A percentile compares a stretch with the other conserved stretches of the same genome.
These are phyloP conservation scores for Arthrocladium fulminans DNA, from an alignment of 2,329 filamentous ascomycete genomes.

Conservation along the genomic window DNA sequence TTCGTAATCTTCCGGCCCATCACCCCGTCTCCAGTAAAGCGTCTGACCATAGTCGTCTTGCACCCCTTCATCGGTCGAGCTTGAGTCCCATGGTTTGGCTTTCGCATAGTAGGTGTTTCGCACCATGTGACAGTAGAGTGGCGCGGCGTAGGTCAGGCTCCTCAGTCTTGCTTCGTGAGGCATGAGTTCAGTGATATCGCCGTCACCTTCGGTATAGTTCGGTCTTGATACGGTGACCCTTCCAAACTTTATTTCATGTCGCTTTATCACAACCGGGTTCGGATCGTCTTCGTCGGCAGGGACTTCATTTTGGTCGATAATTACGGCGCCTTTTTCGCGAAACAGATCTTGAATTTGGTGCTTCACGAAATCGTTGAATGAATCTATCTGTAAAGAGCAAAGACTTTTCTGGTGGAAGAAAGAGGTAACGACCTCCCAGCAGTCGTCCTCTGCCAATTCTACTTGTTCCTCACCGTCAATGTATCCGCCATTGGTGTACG, in stretches of 20 bases:
- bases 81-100: slow-evolving; percentile 65
- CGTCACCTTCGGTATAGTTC: slow-evolving; percentile 86
- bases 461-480: slow-evolving; percentile 59
- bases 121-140: slow-evolving; percentile 79
- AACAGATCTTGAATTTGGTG: slow-evolving; percentile 93
- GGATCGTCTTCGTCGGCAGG: slow-evolving; percentile 63
- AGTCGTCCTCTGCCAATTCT: slow-evolving; percentile 90
- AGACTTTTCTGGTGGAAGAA: slow-evolving; percentile 96
- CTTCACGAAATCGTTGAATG: slow-evolving; percentile 92
- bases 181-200: slow-evolving; percentile 72
- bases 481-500: slow-evolving; percentile 37
- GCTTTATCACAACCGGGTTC: slow-evolving; percentile 71
- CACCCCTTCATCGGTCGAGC: slow-evolving; percentile 45
- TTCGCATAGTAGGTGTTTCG: slow-evolving; percentile 77
- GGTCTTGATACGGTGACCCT: slow-evolving; percentile 81
- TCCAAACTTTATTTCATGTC: slow-evolving; percentile 93
- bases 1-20: slow-evolving; percentile 41
- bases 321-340: slow-evolving; percentile 80
- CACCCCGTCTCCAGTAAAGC: slow-evolving; percentile 22
- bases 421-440: slow-evolving; percentile 93
- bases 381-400: slow-evolving; percentile 95
- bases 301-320: slow-evolving; percentile 77
- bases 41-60: slow-evolving; percentile 34
- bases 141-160: slow-evolving; percentile 90
- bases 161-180: slow-evolving; percentile 93